These are phyloP conservation scores for Boletus bicolor DNA, from an alignment of 768 basidiomycete species.

Conservation along the genomic window DNA sequence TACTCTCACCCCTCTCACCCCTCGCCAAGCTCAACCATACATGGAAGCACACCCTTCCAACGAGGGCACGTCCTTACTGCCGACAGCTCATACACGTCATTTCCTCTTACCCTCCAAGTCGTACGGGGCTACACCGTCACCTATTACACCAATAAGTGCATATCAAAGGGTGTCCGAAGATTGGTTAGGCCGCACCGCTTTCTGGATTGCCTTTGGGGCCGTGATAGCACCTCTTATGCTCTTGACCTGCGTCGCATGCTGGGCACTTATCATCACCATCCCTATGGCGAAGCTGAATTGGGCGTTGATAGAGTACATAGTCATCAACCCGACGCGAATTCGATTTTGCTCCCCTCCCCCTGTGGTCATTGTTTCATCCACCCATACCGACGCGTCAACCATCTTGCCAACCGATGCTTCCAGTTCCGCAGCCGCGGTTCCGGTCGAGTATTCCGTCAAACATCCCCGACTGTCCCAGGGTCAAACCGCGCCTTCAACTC, in stretches of 20 bases:
- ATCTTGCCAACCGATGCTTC: conserved; percentile 3
- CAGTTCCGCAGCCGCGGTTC: conserved; percentile 19
- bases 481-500: conserved; percentile 74
- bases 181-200: conserved; percentile 68
- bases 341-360: conserved; percentile 91
- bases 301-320: conserved; percentile 85
- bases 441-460: conserved; percentile 59
- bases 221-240: conserved; percentile 90
- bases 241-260: conserved; percentile 84
- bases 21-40: conserved; percentile 16
- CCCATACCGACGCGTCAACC: conserved; percentile 24
- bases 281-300: conserved; percentile 98
- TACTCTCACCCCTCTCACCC: conserved; percentile 42
- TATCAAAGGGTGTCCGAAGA: conserved; percentile 35
- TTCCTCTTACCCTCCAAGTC: conserved; percentile 51
- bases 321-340: conserved; percentile 73
- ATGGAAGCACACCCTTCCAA: conserved; percentile 21
- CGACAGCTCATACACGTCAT: conserved; percentile 28
- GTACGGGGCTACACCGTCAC: conserved; percentile 58
- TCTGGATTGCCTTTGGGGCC: conserved; percentile 73
- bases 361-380: conserved; percentile 47
- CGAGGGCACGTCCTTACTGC: conserved; percentile 50
- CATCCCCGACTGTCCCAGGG: conserved; percentile 77
- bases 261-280: conserved; percentile 92
- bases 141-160: conserved; percentile 22